phyloP scores from a whole-genome alignment of 2,329 filamentous ascomycete genomes.

The Trichoderma sp. region DNA sequence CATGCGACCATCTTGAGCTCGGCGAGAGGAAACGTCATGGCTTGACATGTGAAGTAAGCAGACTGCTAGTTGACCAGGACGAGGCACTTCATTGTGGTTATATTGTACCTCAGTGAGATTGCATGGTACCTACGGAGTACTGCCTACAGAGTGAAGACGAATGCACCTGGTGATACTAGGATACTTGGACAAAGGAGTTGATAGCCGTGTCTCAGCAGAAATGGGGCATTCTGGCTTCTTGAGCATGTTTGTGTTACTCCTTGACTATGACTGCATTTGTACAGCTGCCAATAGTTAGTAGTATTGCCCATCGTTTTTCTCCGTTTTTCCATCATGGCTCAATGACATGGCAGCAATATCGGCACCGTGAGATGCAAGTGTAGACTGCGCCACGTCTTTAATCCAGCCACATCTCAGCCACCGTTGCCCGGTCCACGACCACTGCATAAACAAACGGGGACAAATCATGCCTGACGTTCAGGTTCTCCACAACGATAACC shows the following conservation, averaged over 20 bases:
- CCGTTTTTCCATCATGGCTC: not conserved
- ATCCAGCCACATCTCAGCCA: constrained; percentile 24
- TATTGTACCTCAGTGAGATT: no score
- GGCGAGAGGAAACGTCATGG: constrained; percentile 43
- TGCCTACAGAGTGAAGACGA: no score
- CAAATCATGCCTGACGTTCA: not conserved
- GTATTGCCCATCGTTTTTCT: no score
- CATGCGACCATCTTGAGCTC: not conserved
- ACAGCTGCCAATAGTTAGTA: no score
- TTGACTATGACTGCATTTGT: no score
- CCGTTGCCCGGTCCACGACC: constrained; percentile 25
- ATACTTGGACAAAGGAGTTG: no score
- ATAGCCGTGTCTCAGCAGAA: no score
- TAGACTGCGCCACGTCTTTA: not conserved
- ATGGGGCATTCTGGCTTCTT: no score
- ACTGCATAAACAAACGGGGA: constrained; percentile 19
- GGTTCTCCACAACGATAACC: constrained; percentile 27
- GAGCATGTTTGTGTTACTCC: no score
- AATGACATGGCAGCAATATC: not conserved
- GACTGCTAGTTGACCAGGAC: not conserved
- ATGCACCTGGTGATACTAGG: no score
- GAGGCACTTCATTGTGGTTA: not conserved
- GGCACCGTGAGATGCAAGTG: no score
- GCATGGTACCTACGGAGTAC: no score
- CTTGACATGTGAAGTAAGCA: constrained; percentile 29